Conservation (phyloP, 371 early-diverging fungal genomes). For the Cokeromyces recurvatus region DNA sequence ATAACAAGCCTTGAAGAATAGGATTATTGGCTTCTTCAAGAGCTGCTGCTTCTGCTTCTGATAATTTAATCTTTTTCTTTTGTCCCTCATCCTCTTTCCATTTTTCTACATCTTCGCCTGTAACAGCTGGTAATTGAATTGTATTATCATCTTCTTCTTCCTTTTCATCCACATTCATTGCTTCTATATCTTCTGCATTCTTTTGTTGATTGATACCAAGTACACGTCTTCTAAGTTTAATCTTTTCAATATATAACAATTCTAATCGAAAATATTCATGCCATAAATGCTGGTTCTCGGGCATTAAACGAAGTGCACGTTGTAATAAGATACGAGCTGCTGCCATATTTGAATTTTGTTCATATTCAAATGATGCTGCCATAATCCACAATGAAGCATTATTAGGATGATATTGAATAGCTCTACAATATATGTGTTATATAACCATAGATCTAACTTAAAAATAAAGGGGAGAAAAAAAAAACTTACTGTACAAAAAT, state of each 20-base stretch:
- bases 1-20: conserved; percentile 77
- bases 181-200: conserved; percentile 32
- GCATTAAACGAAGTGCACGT: conserved; percentile 82
- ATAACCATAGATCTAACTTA: too few species aligned
- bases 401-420: conserved; percentile 81
- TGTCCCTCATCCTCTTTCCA: conserved; percentile 36
- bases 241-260: conserved; percentile 81
- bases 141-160: conserved; percentile 30
- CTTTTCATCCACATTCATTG: conserved; percentile 27
- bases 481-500: conserved; percentile 62
- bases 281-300: conserved; percentile 72
- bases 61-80: conserved; percentile 12
- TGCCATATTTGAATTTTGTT: conserved; percentile 73
- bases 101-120: conserved; percentile 51
- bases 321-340: conserved; percentile 85
- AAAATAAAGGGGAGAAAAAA: too few species aligned
- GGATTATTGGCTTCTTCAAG: conserved; percentile 58
- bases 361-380: conserved; percentile 89
- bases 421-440: conserved; percentile 37
- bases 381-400: conserved; percentile 84
- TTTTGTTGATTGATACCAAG: conserved; percentile 57
- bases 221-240: conserved; percentile 75
- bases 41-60: conserved; percentile 44
- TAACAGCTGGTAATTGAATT: conserved; percentile 55
- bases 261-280: conserved; percentile 92